Evolutionary conservation across 1,139 yeast species (phyloP).

Genomic region (Yamadazyma sp.): DNA sequence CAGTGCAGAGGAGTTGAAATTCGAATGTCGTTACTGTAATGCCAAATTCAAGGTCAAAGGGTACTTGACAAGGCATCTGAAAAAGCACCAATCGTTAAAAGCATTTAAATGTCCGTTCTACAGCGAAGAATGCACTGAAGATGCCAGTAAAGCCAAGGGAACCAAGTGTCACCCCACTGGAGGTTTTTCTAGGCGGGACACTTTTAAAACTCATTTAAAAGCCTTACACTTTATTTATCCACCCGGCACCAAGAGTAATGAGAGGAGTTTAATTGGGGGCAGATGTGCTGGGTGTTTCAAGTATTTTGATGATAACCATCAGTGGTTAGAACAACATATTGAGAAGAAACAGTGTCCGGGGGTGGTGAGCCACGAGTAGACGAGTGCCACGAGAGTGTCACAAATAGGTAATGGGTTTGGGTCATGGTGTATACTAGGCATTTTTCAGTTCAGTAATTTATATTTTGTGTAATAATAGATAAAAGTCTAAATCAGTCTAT

Average conservation of each 20-base stretch:
- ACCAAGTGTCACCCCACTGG: constrained; percentile 61
- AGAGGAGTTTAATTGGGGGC: constrained; percentile 45
- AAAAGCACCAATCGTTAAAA: constrained; percentile 49
- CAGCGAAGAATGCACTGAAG: constrained; percentile 23
- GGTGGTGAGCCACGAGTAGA: constrained; percentile 27
- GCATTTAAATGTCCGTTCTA: constrained; percentile 59
- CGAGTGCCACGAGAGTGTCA: no score
- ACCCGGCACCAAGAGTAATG: constrained; percentile 52
- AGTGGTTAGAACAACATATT: constrained; percentile 54
- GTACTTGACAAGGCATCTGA: constrained; percentile 55
- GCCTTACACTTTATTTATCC: constrained; percentile 61
- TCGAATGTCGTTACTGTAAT: constrained; percentile 44
- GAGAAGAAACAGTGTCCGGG: constrained; percentile 47
- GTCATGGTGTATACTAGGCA: constrained; percentile 1
- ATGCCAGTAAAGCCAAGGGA: constrained; percentile 19
- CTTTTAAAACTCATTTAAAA: constrained; percentile 57
- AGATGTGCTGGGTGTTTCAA: constrained; percentile 60
- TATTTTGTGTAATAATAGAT: constrained; percentile 1
- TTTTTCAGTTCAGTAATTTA: no score
- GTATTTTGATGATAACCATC: constrained; percentile 44
- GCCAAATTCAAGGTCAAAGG: constrained; percentile 56
- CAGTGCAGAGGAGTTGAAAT: constrained; percentile 6
- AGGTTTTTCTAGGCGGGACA: constrained; percentile 58
- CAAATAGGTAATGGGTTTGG: constrained; percentile 1
- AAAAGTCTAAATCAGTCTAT: no score